phyloP scores from a whole-genome alignment of 2,329 filamentous ascomycete species.

The Penicillium sp. region DNA sequence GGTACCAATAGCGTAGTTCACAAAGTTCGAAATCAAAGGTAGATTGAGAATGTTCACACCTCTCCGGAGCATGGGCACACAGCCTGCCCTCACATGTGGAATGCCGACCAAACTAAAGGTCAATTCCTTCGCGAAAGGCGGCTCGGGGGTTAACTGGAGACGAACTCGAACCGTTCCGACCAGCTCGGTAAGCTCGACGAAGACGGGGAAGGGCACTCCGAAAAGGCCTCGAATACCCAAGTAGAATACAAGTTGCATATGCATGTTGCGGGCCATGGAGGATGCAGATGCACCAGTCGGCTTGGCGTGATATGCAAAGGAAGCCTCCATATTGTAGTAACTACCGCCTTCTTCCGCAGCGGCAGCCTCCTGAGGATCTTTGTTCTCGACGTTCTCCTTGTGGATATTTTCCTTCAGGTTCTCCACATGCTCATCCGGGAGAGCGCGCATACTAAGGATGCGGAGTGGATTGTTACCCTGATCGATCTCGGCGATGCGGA shows the following conservation, averaged over 20 bases:
- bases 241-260: conserved; percentile 95
- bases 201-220: conserved; percentile 84
- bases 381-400: conserved; percentile 76
- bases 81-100: conserved; percentile 86
- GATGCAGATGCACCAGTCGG: conserved; percentile 72
- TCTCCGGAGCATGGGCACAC: conserved; percentile 87
- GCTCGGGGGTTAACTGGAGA: conserved; percentile 83
- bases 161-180: conserved; percentile 84
- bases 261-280: conserved; percentile 90
- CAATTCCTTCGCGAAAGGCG: conserved; percentile 88
- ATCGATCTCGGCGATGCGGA: conserved; percentile 91
- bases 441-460: conserved; percentile 81
- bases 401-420: conserved; percentile 82
- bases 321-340: conserved; percentile 90
- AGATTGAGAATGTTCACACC: conserved; percentile 91
- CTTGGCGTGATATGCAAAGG: conserved; percentile 87
- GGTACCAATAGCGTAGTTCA: conserved; percentile 90
- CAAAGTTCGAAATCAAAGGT: conserved; percentile 92
- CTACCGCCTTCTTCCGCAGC: conserved; percentile 89
- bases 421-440: conserved; percentile 79
- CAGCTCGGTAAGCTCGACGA: conserved; percentile 86
- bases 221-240: conserved; percentile 87
- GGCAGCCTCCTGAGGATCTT: conserved; percentile 83
- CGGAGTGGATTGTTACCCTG: conserved; percentile 90
- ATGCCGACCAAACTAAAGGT: conserved; percentile 95